Base-by-base conservation (phyloP, 805 yeast genomes). In the Torulaspora microellipsoides region DNA sequence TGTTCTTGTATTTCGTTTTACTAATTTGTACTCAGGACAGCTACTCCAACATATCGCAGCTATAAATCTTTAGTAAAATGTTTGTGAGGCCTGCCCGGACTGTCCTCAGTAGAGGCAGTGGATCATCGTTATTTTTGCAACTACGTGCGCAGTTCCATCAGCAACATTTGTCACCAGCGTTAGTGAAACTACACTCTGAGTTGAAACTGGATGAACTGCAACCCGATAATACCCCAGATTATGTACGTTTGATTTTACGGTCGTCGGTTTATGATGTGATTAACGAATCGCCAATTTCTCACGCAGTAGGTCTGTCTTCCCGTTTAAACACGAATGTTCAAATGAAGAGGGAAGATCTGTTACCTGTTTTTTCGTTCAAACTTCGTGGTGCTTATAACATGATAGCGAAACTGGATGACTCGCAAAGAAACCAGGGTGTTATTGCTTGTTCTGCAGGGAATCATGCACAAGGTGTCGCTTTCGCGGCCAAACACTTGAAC, bases 381-480 rank as follows among this genome's bases (percentile, higher is more conserved):
- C 73, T 93, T 47, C 82, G 99, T 64, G 99, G 99, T 46, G 99
- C 99, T 13, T 88, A 90, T 68, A 93, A 93, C 65, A 89, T 88
- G 95, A 85, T 93, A 56, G 95, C 98, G 29, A 86, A 91, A 56
- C 67, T 93, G 38, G 79, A 81, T 41, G 67, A 77, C n/a, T 41
- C 61, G 7, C 59, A 67, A 30, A 81, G 54, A 75, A 82, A 51
- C 56, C 87, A 63, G 72, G 99, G 99, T 55, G 97, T 93, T 43
- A 85, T 95, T 61, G 97, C 98, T 0, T 93, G 98, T 59, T 88
- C 97, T 27, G 99, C 99, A 3, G 99, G 99, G 29, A 93, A 93
- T 66, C 99, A 93, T 58, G 99, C 99, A 1, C 99, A 93, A 64
- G 99, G 99, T 53, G 98, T 93, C 11, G 99, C 99, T 0, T 91